Evolutionary conservation across 805 yeast genomes (phyloP), one percentile per base, ranked within the genome.

Genomic region (Candida morakotiae): DNA sequence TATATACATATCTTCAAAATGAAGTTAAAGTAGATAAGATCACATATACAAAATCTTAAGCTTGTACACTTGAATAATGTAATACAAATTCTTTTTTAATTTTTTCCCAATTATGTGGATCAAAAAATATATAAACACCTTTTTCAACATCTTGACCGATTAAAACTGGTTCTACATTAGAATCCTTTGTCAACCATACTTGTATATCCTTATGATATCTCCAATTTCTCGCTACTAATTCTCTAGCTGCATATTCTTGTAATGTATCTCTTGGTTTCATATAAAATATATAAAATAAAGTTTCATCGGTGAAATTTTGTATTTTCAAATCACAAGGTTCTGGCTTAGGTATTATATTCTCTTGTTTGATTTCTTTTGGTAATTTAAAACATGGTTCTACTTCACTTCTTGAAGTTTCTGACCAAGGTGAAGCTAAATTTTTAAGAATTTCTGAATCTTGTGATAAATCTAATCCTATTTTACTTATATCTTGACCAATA

Each of bases 121-220:
- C 98, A 57, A 93, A 93, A 59, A 93, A 91, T 17, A 89, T 81
- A 56, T 93, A 93, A 8, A 88, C 80, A 1, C 98, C 98, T 43
- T 91, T 76, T 62, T 93, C 98, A 38, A 89, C 87, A 40, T 85
- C 91, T 25, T 82, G 83, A 23, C 83, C 77, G 15, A 68, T 63
- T 41, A 87, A 86, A 11, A 86, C 76, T 1, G 97, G 96, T 58
- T 91, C 98, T 43, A 81, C 80, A 50, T 79, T 77, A 20, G 95
- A 85, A 52, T 88, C 96, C 60, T 93, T 93, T 9, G 98, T 93
- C 41, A 93, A 67, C 98, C 98, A 93, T 35, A 93, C 88, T 64
- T 89, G 94, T 39, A 93, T 74, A 43, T 87, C 95, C 63, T 88
- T 91, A 63, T 93, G 98, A 55, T 86, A 93, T 48, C 98, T 76